Percentiles rank a stretch among this genome's conserved stretches.
Evolutionary conservation across 2,329 filamentous ascomycete genomes (phyloP).

Genomic region (Epichloe glyceriae): DNA sequence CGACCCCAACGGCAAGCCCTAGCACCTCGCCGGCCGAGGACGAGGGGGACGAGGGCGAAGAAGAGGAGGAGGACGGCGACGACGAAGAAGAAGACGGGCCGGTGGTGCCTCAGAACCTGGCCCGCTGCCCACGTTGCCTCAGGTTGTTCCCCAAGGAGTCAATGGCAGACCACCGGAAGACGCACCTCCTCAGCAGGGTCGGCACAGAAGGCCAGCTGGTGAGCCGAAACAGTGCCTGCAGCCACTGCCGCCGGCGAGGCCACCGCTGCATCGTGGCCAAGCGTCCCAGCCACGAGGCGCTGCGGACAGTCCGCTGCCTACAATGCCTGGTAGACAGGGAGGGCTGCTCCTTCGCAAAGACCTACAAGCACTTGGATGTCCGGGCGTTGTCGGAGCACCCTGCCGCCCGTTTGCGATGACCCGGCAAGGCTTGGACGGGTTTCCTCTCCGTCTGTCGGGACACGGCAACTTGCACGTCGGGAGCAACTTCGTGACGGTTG

Average conservation of each 20-base stretch:
- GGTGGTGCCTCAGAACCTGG: neutral
- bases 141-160: neutral
- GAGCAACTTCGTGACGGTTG: no score
- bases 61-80: neutral
- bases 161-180: neutral
- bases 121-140: conserved; percentile 1
- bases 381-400: neutral
- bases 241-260: neutral
- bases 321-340: neutral
- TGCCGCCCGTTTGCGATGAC: neutral
- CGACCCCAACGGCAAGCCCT: no score
- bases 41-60: neutral
- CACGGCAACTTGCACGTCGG: no score
- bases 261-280: conserved; percentile 2
- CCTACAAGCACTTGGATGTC: neutral
- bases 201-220: neutral
- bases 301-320: neutral
- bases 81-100: neutral
- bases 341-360: neutral
- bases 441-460: no score
- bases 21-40: no score
- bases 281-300: neutral
- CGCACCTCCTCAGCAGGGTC: neutral
- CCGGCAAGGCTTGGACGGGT: no score
- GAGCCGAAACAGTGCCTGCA: neutral